Conservation (phyloP, 2,329 filamentous ascomycete species). For the Pseudogymnoascus sp. region DNA sequence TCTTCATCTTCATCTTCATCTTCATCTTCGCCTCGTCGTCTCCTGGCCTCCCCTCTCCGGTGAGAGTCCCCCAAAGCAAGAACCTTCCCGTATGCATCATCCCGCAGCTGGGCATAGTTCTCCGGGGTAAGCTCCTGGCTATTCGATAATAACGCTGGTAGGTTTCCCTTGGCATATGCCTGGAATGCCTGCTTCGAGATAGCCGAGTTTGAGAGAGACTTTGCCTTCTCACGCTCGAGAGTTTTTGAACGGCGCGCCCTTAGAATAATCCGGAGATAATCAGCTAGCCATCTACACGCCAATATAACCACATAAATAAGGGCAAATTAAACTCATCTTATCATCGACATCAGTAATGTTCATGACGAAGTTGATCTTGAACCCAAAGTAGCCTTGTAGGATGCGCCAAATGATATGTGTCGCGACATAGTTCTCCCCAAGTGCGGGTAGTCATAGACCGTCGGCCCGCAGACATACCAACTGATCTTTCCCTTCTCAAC, state of each 20-base stretch:
- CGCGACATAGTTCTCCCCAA: constrained; percentile 65
- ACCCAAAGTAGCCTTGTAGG: constrained; percentile 60
- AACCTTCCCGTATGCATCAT: constrained; percentile 46
- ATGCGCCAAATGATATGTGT: constrained; percentile 65
- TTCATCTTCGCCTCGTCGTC: constrained; percentile 60
- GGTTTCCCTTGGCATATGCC: constrained; percentile 46
- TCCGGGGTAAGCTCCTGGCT: constrained; percentile 38
- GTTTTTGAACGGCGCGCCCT: constrained; percentile 71
- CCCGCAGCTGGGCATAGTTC: constrained; percentile 43
- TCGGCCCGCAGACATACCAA: constrained; percentile 68
- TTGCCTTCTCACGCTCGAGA: constrained; percentile 70
- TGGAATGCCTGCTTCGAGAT: constrained; percentile 43
- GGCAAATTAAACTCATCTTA: constrained; percentile 33
- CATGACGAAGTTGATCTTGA: constrained; percentile 61
- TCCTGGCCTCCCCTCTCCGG: constrained; percentile 48
- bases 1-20: constrained; percentile 70
- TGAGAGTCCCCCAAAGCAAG: constrained; percentile 48
- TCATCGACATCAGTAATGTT: constrained; percentile 65
- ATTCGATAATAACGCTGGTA: constrained; percentile 42
- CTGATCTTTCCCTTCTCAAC: constrained; percentile 30
- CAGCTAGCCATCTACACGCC: not conserved
- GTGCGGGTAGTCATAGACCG: constrained; percentile 62
- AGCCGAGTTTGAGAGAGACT: constrained; percentile 44
- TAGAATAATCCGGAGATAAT: constrained; percentile 49
- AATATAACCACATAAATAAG: constrained; percentile 7